Conservation (phyloP, 768 basidiomycete genomes). For the Omphalotus guepiniiformis region DNA sequence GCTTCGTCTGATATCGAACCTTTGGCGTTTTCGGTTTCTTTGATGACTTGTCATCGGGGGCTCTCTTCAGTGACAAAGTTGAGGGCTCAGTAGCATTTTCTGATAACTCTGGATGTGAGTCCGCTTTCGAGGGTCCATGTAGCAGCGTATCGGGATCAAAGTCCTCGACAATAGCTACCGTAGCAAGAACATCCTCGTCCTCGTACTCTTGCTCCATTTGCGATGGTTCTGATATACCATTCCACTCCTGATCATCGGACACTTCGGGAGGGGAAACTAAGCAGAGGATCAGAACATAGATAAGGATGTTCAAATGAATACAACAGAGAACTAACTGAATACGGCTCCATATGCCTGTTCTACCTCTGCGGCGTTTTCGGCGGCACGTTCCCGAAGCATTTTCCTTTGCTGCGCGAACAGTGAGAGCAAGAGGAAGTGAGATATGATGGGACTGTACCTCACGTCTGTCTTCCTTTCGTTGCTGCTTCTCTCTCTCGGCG, state of each 20-base stretch:
- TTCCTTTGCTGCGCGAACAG: conserved; percentile 58
- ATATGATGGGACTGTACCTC: conserved; percentile 49
- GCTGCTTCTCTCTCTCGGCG: conserved; percentile 70
- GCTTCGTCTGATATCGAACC: conserved; percentile 68
- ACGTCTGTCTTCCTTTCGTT: conserved; percentile 66
- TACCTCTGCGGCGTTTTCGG: conserved; percentile 71
- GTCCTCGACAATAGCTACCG: conserved; percentile 89
- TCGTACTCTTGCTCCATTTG: conserved; percentile 69
- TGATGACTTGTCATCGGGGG: conserved; percentile 1
- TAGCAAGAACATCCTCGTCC: conserved; percentile 80
- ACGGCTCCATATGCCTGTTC: conserved; percentile 66
- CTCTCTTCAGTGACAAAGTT: neutral
- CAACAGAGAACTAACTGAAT: conserved; percentile 30
- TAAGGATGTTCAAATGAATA: conserved; percentile 2
- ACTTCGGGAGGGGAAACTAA: conserved; percentile 26
- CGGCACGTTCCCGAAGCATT: conserved; percentile 71
- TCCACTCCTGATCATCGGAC: conserved; percentile 49
- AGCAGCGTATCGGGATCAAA: conserved; percentile 71
- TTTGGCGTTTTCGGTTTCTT: conserved; percentile 36
- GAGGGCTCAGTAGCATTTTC: neutral
- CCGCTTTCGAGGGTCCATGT: conserved; percentile 35
- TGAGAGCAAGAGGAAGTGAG: conserved; percentile 14
- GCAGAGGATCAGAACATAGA: neutral
- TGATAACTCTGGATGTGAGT: neutral
- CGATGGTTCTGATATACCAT: conserved; percentile 32